Conservation (phyloP, 805 yeast species). For the Candida sithepensis region DNA sequence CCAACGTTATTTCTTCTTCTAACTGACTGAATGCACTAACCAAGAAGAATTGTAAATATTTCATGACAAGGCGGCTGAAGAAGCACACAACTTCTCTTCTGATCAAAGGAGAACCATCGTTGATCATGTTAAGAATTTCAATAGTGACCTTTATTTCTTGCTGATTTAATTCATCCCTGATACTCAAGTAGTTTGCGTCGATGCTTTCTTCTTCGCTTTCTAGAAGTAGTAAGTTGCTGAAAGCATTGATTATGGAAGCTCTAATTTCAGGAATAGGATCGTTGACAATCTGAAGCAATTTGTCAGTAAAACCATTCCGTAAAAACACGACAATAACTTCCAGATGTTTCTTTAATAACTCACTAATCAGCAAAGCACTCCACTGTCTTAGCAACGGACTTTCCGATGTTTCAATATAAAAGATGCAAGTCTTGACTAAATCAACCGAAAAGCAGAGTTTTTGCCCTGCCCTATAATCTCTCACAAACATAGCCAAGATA, state of each 20-base stretch:
- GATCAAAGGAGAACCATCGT: conserved; percentile 88
- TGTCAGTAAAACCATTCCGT: conserved; percentile 58
- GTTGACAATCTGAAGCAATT: conserved; percentile 53
- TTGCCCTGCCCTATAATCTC: conserved; percentile 78
- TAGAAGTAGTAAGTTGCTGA: conserved; percentile 55
- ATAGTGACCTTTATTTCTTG: conserved; percentile 71
- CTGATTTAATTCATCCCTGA: conserved; percentile 46
- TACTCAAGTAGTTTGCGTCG: conserved; percentile 22
- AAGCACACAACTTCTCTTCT: conserved; percentile 80
- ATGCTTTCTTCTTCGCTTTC: conserved; percentile 41
- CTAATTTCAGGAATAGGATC: conserved; percentile 97
- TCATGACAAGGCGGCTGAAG: conserved; percentile 67
- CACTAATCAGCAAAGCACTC: conserved; percentile 78
- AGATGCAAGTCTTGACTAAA: conserved; percentile 61
- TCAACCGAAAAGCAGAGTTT: conserved; percentile 73
- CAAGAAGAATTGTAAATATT: conserved; percentile 68
- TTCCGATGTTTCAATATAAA: conserved; percentile 67
- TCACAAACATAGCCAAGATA: conserved; percentile 77
- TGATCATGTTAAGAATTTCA: conserved; percentile 60
- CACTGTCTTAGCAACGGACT: conserved; percentile 88
- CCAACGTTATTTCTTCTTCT: conserved; percentile 69
- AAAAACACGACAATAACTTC: conserved; percentile 72
- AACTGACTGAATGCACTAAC: conserved; percentile 85
- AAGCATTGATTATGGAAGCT: conserved; percentile 72
- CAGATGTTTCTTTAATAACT: conserved; percentile 66